Evolutionary conservation across 768 basidiomycete species (phyloP), one percentile per base, ranked within the genome.

Genomic region (Pleurotus platypus): DNA sequence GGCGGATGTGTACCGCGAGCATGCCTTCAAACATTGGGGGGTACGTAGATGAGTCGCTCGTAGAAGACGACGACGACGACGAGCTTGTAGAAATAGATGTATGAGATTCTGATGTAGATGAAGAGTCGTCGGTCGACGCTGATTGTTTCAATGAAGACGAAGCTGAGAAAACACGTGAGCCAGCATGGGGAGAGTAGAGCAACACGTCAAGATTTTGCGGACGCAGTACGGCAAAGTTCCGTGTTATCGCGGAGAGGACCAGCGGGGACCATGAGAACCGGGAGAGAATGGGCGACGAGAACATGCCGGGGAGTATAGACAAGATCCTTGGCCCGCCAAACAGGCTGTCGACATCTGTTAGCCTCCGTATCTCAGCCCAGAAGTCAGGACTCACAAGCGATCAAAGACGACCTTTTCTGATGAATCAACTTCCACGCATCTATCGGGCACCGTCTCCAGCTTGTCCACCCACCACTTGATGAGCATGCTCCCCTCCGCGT

Each of bases 181-280:
- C n/a, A 6, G 20, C 20, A 9, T n/a, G n/a, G 15, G 42, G 42
- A 7, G 42, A 20, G 15, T 6, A 63, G 38, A 64, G 67, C 15
- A 70, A 66, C 26, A 63, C 62, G 6, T 20, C 49, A 9, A 27
- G 18, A n/a, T 26, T 27, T 20, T 49, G 20, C n/a, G 73, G 71
- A 15, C 73, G 77, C 22, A 80, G 65, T n/a, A 72, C 61, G 15
- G 68, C 68, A 55, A 79, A 77, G 61, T 78, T 81, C 57, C 80
- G 79, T 7, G 74, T 70, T 42, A 87, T 69, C 24, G 80, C 82
- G 26, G 69, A 65, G 42, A 71, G 70, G 24, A 85, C 79, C 54
- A 82, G 73, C 0, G 79, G 74, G 0, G 83, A 82, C 83, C 82
- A 85, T 2, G 68, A 58, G 61, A 84, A 86, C n/a, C 71, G 59